Conservation (phyloP, 148 eudicot species). For the Rhododendron mucronatum region DNA sequence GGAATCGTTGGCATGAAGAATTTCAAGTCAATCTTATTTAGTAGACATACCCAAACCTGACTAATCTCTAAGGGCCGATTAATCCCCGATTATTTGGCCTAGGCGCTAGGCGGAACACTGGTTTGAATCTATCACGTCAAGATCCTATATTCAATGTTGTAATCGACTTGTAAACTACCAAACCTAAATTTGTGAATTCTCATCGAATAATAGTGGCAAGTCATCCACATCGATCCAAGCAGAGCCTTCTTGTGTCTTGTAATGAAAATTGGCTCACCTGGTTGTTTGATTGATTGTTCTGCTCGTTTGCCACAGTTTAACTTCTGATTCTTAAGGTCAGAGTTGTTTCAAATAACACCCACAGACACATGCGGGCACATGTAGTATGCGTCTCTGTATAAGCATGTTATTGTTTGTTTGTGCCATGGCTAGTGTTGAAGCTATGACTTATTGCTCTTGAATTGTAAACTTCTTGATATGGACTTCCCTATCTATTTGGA, state of each 20-base stretch:
- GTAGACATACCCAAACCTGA: neutral
- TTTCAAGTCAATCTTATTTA: neutral
- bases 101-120: too few species aligned
- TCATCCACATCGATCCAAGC: neutral
- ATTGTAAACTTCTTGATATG: neutral
- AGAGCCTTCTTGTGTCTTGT: neutral
- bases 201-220: neutral
- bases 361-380: neutral
- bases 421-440: neutral
- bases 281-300: neutral
- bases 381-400: neutral
- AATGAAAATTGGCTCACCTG: neutral
- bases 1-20: neutral
- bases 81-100: too few species aligned
- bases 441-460: neutral
- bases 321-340: neutral
- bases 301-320: neutral
- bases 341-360: neutral
- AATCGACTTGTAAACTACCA: neutral
- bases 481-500: neutral
- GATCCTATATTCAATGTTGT: neutral
- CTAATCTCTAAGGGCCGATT: too few species aligned
- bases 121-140: neutral
- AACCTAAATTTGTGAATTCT: neutral
- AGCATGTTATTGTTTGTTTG: neutral